phyloP scores from a whole-genome alignment of 768 basidiomycete species.

The Serendipita sp. region DNA sequence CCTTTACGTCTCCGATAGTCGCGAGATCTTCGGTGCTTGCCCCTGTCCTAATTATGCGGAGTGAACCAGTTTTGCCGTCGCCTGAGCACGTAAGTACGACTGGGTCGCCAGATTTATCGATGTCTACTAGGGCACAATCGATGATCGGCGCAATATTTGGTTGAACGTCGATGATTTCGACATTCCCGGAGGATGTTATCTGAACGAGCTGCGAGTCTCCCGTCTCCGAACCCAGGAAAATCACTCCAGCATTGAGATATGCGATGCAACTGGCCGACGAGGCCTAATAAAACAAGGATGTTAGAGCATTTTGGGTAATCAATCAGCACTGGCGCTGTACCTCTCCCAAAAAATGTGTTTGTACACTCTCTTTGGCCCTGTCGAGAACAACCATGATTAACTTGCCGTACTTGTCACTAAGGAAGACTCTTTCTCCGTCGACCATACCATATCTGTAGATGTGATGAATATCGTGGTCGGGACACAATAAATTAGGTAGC shows the following conservation, averaged over 20 bases:
- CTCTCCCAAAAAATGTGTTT: constrained; percentile 51
- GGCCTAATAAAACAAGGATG: constrained; percentile 28
- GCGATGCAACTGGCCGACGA: constrained; percentile 58
- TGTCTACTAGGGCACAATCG: constrained; percentile 64
- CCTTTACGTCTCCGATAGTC: constrained; percentile 36
- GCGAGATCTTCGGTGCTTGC: constrained; percentile 62
- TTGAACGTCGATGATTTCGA: constrained; percentile 40
- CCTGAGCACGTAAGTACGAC: constrained; percentile 82
- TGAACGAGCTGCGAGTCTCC: constrained; percentile 68
- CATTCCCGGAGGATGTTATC: constrained; percentile 27
- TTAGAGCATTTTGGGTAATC: background rate
- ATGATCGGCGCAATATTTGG: constrained; percentile 71
- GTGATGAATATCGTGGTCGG: background rate
- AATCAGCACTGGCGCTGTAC: constrained; percentile 31
- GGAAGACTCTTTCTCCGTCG: constrained; percentile 35
- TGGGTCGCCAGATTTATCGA: constrained; percentile 58
- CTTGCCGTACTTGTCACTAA: constrained; percentile 59
- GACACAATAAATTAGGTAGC: constrained; percentile 16
- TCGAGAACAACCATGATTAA: constrained; percentile 49
- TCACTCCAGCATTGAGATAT: constrained; percentile 49
- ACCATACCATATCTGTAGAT: constrained; percentile 18
- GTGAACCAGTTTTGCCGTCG: constrained; percentile 53
- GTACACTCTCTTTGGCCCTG: constrained; percentile 14
- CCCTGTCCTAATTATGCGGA: constrained; percentile 67
- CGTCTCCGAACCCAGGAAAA: constrained; percentile 69